Conservation (phyloP, 495 filamentous ascomycete species). For the Neurospora sublineolata region DNA sequence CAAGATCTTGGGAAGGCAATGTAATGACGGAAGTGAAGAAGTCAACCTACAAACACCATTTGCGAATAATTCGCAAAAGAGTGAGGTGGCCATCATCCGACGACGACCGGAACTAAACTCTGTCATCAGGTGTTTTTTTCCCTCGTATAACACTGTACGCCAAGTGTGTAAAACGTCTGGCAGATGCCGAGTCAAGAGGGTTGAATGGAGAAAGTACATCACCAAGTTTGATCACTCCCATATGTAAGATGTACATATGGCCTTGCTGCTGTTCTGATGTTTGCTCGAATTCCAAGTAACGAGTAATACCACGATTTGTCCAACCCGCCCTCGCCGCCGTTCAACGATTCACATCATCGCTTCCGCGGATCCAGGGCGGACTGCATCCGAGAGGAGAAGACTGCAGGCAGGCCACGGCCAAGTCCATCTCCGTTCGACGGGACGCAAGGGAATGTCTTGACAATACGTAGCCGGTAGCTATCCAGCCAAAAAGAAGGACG, state of each 20-base stretch:
- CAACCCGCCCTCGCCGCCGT: background rate
- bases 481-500: background rate
- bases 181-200: background rate
- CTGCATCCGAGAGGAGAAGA: constrained; percentile 1
- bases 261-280: background rate
- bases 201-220: background rate
- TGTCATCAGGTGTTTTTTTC: background rate
- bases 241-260: background rate
- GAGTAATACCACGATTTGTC: background rate
- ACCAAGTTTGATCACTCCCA: background rate
- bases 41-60: background rate
- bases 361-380: background rate
- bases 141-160: background rate
- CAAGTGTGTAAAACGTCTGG: background rate
- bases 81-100: background rate
- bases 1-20: background rate
- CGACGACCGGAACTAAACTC: background rate
- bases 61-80: background rate
- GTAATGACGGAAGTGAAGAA: background rate
- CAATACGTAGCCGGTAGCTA: background rate
- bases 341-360: background rate
- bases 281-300: background rate
- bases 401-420: background rate
- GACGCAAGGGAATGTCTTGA: background rate
- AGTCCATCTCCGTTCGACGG: background rate